Percentiles rank a stretch among this genome's conserved stretches.
These are phyloP conservation scores for Phlebopus sp. DNA, from an alignment of 1,284 basidiomycete species.

Conservation along the genomic window DNA sequence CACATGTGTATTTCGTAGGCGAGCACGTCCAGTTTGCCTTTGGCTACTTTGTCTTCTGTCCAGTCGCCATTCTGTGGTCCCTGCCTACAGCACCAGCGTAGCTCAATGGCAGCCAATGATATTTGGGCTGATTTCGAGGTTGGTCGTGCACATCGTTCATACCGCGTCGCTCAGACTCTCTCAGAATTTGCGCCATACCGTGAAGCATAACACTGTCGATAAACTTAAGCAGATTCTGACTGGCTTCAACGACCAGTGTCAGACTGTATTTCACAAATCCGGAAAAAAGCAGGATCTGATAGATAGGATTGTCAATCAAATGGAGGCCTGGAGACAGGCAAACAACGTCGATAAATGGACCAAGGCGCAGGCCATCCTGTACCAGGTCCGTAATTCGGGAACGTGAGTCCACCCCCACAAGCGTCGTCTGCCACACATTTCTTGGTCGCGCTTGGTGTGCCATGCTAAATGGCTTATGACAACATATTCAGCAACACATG, in stretches of 20 bases:
- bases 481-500: not conserved
- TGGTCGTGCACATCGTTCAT: conserved; percentile 5
- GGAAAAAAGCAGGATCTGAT: conserved; percentile 85
- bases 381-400: conserved; percentile 58
- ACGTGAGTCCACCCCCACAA: conserved; percentile 46
- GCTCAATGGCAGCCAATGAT: conserved; percentile 29
- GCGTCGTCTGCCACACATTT: conserved; percentile 4
- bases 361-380: conserved; percentile 59
- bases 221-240: conserved; percentile 73
- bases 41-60: conserved; percentile 2
- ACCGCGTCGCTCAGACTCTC: conserved; percentile 19
- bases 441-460: not conserved
- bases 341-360: conserved; percentile 61
- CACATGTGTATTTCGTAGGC: conserved; percentile 25
- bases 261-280: conserved; percentile 64
- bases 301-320: conserved; percentile 55
- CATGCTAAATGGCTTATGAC: conserved; percentile 6
- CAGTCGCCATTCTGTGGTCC: conserved; percentile 11
- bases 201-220: conserved; percentile 68
- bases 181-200: conserved; percentile 45
- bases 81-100: conserved; percentile 6
- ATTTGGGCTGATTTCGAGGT: conserved; percentile 38
- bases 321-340: conserved; percentile 57
- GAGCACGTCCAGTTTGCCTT: conserved; percentile 2
- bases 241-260: conserved; percentile 72